These are phyloP conservation scores for Boletus vinaceobasis DNA, from an alignment of 768 basidiomycete species.

Conservation along the genomic window DNA sequence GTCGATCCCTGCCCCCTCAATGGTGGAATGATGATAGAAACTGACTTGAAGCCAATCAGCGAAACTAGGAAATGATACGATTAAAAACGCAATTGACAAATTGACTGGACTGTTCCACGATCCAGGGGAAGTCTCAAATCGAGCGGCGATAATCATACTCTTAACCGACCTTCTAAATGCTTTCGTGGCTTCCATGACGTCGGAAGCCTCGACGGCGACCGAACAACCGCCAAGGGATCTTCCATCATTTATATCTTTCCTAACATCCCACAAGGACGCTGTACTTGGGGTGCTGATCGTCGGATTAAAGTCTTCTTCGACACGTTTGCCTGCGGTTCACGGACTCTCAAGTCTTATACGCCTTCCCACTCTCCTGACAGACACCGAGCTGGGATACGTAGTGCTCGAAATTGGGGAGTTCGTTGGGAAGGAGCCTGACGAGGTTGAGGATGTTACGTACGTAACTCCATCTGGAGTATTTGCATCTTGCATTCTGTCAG, in stretches of 20 bases:
- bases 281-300: constrained; percentile 62
- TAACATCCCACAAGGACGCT: constrained; percentile 71
- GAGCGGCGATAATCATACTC: constrained; percentile 62
- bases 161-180: constrained; percentile 64
- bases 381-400: constrained; percentile 75
- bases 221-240: constrained; percentile 30
- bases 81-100: constrained; percentile 69
- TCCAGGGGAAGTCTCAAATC: constrained; percentile 64
- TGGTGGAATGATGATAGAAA: neutral
- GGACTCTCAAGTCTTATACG: constrained; percentile 66
- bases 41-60: constrained; percentile 41
- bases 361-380: constrained; percentile 57
- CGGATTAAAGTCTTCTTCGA: constrained; percentile 50
- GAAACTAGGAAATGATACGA: constrained; percentile 61
- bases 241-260: constrained; percentile 21
- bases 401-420: constrained; percentile 75
- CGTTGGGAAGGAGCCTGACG: constrained; percentile 45
- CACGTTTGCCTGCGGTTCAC: constrained; percentile 58
- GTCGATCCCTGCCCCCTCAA: constrained; percentile 26
- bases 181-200: constrained; percentile 6
- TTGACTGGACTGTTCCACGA: constrained; percentile 73
- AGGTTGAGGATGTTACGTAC: constrained; percentile 54
- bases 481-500: neutral
- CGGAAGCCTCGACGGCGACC: neutral
- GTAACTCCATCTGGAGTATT: neutral